These are phyloP conservation scores for Penicillium cosmopolitanum DNA, from an alignment of 495 filamentous ascomycete species.

Conservation along the genomic window DNA sequence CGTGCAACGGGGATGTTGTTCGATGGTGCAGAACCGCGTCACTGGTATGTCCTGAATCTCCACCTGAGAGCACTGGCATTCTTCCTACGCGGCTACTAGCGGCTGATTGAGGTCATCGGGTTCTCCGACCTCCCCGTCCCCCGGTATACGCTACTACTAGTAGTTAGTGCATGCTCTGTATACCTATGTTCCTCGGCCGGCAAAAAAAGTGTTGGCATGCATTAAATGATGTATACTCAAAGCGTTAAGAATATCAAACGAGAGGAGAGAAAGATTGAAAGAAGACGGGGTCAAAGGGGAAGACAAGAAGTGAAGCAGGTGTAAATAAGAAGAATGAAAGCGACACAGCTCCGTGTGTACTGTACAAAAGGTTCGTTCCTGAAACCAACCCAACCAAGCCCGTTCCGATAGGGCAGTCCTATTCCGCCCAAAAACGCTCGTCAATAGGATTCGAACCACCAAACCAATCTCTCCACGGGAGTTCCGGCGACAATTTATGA, in stretches of 20 bases:
- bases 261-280: neutral
- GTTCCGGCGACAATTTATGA: slow-evolving; percentile 18
- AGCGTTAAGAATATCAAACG: slow-evolving; percentile 23
- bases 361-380: slow-evolving; percentile 22
- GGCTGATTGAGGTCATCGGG: neutral
- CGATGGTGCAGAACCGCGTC: slow-evolving; percentile 1
- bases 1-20: neutral
- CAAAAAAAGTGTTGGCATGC: slow-evolving; percentile 26
- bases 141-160: neutral
- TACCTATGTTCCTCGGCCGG: neutral
- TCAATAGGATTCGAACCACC: slow-evolving; percentile 26
- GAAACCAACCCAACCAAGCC: slow-evolving; percentile 11
- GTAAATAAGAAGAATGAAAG: slow-evolving; percentile 20
- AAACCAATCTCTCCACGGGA: slow-evolving; percentile 21
- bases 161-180: no score
- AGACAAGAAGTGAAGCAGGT: slow-evolving; percentile 9
- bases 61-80: no score
- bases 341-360: slow-evolving; percentile 31
- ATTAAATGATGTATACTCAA: slow-evolving; percentile 36
- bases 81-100: slow-evolving; percentile 7
- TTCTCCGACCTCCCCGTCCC: neutral
- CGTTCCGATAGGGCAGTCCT: slow-evolving; percentile 20
- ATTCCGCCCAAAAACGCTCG: slow-evolving; percentile 25
- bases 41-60: no score
- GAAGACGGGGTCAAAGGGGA: slow-evolving; percentile 19